phyloP scores from a whole-genome alignment of 176 grass and related monocot genomes.

The Oryza brachyantha region DNA sequence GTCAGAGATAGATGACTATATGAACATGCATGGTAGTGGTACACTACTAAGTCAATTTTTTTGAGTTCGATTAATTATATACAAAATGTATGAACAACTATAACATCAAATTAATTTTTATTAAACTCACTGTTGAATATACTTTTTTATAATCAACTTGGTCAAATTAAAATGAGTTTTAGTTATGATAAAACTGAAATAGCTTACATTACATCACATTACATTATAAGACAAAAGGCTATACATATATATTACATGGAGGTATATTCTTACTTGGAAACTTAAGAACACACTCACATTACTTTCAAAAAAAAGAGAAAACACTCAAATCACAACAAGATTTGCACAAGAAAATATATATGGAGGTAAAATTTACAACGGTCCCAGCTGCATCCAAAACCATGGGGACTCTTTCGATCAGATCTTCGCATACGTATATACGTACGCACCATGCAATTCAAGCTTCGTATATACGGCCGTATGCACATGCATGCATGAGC shows the following conservation, averaged over 20 bases:
- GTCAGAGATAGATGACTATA: background rate
- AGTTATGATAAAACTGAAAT: no score
- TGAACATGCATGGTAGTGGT: no score
- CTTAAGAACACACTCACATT: background rate
- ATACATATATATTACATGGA: no score
- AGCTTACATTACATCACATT: no score
- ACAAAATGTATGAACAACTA: no score
- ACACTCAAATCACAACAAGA: background rate
- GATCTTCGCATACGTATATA: background rate
- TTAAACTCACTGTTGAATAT: no score
- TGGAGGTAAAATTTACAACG: background rate
- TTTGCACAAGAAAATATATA: background rate
- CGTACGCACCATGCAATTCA: background rate
- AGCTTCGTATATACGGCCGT: background rate
- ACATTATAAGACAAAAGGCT: no score
- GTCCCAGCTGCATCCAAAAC: conserved; percentile 40
- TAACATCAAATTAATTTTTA: no score
- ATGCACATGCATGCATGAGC: background rate
- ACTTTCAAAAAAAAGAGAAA: no score
- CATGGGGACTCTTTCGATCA: background rate
- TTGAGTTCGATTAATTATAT: no score
- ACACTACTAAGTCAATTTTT: background rate
- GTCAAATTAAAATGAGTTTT: no score
- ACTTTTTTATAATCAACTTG: no score
- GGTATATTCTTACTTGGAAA: background rate